Evolutionary conservation across 176 grass and related monocot genomes (phyloP), one percentile per base, ranked within the genome.

Genomic region (Dactylis glomerata): DNA sequence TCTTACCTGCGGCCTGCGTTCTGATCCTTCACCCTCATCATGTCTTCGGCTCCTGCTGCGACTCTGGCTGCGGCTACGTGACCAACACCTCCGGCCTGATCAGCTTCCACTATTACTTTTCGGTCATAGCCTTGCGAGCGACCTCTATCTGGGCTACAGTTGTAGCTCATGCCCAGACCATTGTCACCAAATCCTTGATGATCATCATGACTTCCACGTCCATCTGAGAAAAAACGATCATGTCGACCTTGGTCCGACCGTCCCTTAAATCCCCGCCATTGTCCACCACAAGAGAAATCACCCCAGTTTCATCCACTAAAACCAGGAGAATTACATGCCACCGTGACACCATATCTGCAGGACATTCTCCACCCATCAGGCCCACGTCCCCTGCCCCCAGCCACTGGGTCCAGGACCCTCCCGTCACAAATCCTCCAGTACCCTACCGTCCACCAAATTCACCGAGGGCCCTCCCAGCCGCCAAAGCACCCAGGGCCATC

Each of bases 161-260:
- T n/a, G 77, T 95, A 92, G 89, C 87, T 93, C 47, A 63, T 83
- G 26, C 93, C 96, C 47, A 74, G 79, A 51, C 81, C 81, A 49
- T 89, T 95, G 57, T 73, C 82, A 3, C 82, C 78, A 85, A 88
- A 90, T 79, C 96, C 92, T 78, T 85, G 80, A 19, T 85, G 87
- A 59, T 74, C 68, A 59, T 90, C 93, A 61, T 89, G 94, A 66
- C 89, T 88, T 64, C 89, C 89, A 15, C 86, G 85, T 56, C 85
- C 89, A 94, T 95, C 96, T 42, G 77, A 83, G 86, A 91, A 45
- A 33, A 83, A 92, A 37, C 92, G 89, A 22, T 95, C 96, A 62
- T 92, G 72, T 40, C 85, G 87, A 22, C 87, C 87, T 23, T 85
- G 89, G 61, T 93, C 93, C 73, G 83, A 89, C 1, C 83, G 77